Conservation (phyloP, 2,329 filamentous ascomycete species). For the Arachnomyces sp. region DNA sequence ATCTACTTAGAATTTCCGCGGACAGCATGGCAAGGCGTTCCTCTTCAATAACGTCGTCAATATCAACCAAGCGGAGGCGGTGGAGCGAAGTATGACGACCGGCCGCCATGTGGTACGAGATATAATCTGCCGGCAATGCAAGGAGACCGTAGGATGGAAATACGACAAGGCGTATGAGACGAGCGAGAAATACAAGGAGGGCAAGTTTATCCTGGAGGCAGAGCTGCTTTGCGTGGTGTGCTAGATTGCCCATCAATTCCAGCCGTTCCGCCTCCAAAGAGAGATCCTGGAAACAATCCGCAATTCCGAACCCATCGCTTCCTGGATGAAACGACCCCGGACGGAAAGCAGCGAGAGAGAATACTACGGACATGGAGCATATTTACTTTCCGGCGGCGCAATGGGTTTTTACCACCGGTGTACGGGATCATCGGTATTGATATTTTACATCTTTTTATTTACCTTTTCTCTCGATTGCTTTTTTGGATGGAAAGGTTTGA, state of each 20-base stretch:
- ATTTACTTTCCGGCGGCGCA: no score
- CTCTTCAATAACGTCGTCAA: constrained; percentile 95
- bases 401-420: not conserved
- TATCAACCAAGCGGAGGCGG: constrained; percentile 69
- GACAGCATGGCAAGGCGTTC: constrained; percentile 96
- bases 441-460: not conserved
- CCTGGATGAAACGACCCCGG: no score
- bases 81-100: constrained; percentile 96
- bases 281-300: no score
- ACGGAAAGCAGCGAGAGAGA: no score
- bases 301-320: no score
- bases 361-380: no score
- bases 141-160: constrained; percentile 92
- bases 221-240: constrained; percentile 78
- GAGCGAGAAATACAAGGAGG: constrained; percentile 97
- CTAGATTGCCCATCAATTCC: constrained; percentile 24
- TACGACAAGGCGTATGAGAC: constrained; percentile 95
- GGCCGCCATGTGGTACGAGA: constrained; percentile 90
- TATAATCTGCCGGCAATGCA: constrained; percentile 85
- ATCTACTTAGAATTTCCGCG: constrained; percentile 75
- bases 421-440: not conserved
- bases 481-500: not conserved
- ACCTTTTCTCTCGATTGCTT: not conserved
- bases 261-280: no score
- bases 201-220: constrained; percentile 92